These are phyloP conservation scores for Panaeolus papilionaceus DNA, from an alignment of 768 basidiomycete genomes.

Conservation along the genomic window DNA sequence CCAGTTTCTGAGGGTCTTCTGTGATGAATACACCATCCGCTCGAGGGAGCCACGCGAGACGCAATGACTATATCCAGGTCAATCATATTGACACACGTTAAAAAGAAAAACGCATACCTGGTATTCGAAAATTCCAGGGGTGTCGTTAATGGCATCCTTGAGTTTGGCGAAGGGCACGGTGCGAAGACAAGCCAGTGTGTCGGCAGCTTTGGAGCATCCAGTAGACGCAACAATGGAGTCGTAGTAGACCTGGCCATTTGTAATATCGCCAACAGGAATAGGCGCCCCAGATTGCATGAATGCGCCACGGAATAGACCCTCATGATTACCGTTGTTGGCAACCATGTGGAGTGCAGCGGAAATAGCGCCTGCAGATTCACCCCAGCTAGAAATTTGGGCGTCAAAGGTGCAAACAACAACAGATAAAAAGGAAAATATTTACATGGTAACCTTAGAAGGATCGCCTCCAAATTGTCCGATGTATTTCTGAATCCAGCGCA, in stretches of 20 bases:
- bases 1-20: constrained; percentile 47
- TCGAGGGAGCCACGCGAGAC: constrained; percentile 54
- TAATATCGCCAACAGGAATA: constrained; percentile 49
- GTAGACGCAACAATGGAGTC: constrained; percentile 48
- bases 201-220: constrained; percentile 43
- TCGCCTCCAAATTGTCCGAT: constrained; percentile 68
- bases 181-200: constrained; percentile 54
- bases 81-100: neutral
- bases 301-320: constrained; percentile 55
- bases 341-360: constrained; percentile 57
- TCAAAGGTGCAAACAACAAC: neutral
- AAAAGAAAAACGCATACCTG: constrained; percentile 37
- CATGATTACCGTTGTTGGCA: constrained; percentile 48
- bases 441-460: constrained; percentile 58
- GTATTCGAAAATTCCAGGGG: constrained; percentile 49
- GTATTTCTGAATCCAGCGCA: constrained; percentile 69
- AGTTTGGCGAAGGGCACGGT: constrained; percentile 42
- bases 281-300: constrained; percentile 60
- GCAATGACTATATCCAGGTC: constrained; percentile 41
- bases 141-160: constrained; percentile 48
- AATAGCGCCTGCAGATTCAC: constrained; percentile 64
- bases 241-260: constrained; percentile 49
- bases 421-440: constrained; percentile 16
- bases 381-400: constrained; percentile 43
- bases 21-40: constrained; percentile 57